These are phyloP conservation scores for Lipomyces lipofer DNA, from an alignment of 805 yeast genomes.

Conservation along the genomic window DNA sequence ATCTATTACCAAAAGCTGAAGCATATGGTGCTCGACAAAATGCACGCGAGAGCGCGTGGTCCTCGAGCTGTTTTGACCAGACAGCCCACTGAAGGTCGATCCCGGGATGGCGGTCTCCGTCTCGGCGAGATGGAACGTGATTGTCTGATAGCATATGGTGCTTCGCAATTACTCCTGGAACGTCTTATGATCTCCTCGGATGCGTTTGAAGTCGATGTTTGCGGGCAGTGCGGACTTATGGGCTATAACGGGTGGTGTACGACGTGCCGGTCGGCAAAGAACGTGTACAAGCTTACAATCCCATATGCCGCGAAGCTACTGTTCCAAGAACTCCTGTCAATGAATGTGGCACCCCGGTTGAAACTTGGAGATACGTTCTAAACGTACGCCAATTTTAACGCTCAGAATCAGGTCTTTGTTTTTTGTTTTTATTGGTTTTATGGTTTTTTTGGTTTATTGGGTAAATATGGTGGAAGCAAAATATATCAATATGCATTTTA, in stretches of 20 bases:
- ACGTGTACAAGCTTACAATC: constrained; percentile 88
- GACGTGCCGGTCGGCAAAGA: constrained; percentile 86
- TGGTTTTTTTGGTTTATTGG: no score
- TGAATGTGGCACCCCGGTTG: constrained; percentile 97
- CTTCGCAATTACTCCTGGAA: constrained; percentile 89
- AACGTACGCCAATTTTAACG: no score
- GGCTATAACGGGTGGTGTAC: constrained; percentile 98
- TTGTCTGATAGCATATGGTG: constrained; percentile 99
- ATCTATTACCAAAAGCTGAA: constrained; percentile 96
- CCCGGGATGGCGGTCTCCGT: constrained; percentile 98
- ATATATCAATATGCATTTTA: no score
- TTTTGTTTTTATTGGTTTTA: no score
- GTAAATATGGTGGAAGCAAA: no score
- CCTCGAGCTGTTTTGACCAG: constrained; percentile 97
- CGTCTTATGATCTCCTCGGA: constrained; percentile 96
- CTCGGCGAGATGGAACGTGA: constrained; percentile 99
- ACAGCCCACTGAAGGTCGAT: constrained; percentile 98
- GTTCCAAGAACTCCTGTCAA: constrained; percentile 96
- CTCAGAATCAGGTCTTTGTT: no score
- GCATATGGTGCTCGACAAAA: constrained; percentile 98
- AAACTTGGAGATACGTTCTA: constrained; percentile 64
- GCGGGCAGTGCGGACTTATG: constrained; percentile 93
- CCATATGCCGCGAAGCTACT: constrained; percentile 98
- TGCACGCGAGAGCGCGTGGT: constrained; percentile 99
- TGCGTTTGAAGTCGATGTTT: constrained; percentile 95